A percentile compares a stretch with the other conserved stretches of the same genome.
Evolutionary conservation across 331 rosid species (phyloP).

Genomic region (Phaseolus coccineus): DNA sequence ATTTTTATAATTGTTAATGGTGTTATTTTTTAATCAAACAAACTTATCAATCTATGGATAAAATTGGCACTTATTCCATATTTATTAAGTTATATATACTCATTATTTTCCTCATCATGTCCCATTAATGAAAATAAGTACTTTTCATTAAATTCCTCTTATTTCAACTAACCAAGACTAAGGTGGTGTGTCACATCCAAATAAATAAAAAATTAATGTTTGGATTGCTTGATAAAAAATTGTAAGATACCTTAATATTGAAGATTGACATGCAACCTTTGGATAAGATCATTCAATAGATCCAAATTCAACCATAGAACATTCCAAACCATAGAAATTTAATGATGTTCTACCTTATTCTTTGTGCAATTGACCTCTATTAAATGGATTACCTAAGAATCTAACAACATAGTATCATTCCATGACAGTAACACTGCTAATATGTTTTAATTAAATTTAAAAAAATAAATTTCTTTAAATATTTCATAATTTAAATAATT

Average conservation of each 20-base stretch:
- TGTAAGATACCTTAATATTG: background rate
- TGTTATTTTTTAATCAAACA: no score
- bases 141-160: background rate
- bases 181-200: slow-evolving; percentile 9
- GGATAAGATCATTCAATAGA: background rate
- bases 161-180: background rate
- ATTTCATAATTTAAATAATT: background rate
- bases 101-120: background rate
- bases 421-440: background rate
- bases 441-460: background rate
- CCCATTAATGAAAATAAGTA: background rate
- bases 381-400: background rate
- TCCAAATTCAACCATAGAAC: background rate
- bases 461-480: background rate
- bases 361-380: background rate
- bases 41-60: no score
- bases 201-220: background rate
- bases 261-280: slow-evolving; percentile 3
- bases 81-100: no score
- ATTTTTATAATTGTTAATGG: no score
- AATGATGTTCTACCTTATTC: background rate
- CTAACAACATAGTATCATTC: background rate
- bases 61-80: no score
- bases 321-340: background rate
- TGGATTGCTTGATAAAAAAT: slow-evolving; percentile 1